A percentile compares a stretch with the other conserved stretches of the same genome.
Conservation (phyloP, 2,329 filamentous ascomycete species). For the Fusarium pseudonygamai region DNA sequence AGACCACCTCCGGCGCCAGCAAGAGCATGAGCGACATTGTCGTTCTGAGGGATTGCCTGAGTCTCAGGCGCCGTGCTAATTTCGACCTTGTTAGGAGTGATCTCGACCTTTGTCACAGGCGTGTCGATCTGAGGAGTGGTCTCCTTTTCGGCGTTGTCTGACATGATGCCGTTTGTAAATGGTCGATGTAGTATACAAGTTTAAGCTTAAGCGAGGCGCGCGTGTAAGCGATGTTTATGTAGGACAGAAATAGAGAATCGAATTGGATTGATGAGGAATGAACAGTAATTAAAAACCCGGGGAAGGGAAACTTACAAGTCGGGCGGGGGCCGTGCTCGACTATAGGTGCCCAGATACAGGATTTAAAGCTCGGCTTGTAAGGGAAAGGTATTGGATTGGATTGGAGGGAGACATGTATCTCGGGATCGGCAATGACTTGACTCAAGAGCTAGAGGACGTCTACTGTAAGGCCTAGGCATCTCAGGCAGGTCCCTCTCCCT, state of each 20-base stretch:
- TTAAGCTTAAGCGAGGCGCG: slow-evolving; percentile 17
- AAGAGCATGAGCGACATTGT: slow-evolving; percentile 96
- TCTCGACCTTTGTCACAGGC: slow-evolving; percentile 33
- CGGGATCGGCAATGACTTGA: slow-evolving; percentile 28
- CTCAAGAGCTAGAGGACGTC: slow-evolving; percentile 6
- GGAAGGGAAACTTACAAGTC: slow-evolving; percentile 15
- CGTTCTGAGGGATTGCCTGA: slow-evolving; percentile 77
- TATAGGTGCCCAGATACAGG: slow-evolving; percentile 5
- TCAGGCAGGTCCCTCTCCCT: slow-evolving; percentile 1
- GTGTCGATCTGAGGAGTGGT: slow-evolving; percentile 32
- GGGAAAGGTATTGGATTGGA: not conserved
- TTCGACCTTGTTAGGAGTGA: slow-evolving; percentile 25
- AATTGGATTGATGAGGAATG: slow-evolving; percentile 18
- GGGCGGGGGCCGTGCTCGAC: slow-evolving; percentile 34
- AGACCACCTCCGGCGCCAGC: slow-evolving; percentile 93
- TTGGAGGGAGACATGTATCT: slow-evolving; percentile 9
- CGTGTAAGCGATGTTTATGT: slow-evolving; percentile 1
- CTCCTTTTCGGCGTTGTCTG: slow-evolving; percentile 35
- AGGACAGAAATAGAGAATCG: not conserved
- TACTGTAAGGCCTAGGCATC: not conserved
- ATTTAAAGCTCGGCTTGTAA: slow-evolving; percentile 10
- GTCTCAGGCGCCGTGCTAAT: slow-evolving; percentile 59
- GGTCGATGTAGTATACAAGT: not conserved
- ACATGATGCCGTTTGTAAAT: slow-evolving; percentile 22
- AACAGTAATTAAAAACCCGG: slow-evolving; percentile 23